These are phyloP conservation scores for Arctostaphylos glauca DNA, from an alignment of 148 eudicot species.

Conservation along the genomic window DNA sequence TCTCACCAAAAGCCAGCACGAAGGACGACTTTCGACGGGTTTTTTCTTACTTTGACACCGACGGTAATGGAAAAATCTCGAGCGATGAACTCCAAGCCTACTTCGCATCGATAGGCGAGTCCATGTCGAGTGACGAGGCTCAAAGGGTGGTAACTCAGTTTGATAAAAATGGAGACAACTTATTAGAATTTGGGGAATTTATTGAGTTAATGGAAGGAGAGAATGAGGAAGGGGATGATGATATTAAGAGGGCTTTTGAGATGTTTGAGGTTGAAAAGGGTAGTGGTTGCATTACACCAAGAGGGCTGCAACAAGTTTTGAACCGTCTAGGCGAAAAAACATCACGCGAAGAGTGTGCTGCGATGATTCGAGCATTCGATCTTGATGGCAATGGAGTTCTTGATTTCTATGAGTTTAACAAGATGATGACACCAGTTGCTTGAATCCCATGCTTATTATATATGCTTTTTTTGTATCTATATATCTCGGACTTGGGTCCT, in stretches of 20 bases:
- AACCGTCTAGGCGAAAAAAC: slow-evolving; percentile 45
- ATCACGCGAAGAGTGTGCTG: slow-evolving; percentile 43
- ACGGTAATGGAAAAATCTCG: slow-evolving; percentile 54
- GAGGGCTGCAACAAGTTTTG: slow-evolving; percentile 49
- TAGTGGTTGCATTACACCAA: slow-evolving; percentile 54
- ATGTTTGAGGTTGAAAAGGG: slow-evolving; percentile 63
- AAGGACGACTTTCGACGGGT: slow-evolving; percentile 48
- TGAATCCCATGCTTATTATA: background rate
- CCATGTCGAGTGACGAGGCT: slow-evolving; percentile 44
- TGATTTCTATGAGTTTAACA: slow-evolving; percentile 53
- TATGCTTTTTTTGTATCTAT: background rate
- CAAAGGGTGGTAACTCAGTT: slow-evolving; percentile 40
- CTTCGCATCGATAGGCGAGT: slow-evolving; percentile 43
- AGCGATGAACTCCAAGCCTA: slow-evolving; percentile 37
- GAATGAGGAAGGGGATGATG: slow-evolving; percentile 22
- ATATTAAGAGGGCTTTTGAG: slow-evolving; percentile 54
- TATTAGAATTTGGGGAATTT: slow-evolving; percentile 46
- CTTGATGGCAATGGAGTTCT: slow-evolving; percentile 67
- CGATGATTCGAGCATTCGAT: slow-evolving; percentile 55
- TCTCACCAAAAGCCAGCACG: slow-evolving; percentile 11
- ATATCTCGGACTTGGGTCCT: no score
- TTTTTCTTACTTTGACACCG: slow-evolving; percentile 39
- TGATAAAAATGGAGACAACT: slow-evolving; percentile 40
- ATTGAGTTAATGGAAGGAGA: slow-evolving; percentile 37
- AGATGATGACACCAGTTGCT: slow-evolving; percentile 41